These are phyloP conservation scores for Choanephora cucurbitarum DNA, from an alignment of 371 early-diverging fungal species.

Conservation along the genomic window DNA sequence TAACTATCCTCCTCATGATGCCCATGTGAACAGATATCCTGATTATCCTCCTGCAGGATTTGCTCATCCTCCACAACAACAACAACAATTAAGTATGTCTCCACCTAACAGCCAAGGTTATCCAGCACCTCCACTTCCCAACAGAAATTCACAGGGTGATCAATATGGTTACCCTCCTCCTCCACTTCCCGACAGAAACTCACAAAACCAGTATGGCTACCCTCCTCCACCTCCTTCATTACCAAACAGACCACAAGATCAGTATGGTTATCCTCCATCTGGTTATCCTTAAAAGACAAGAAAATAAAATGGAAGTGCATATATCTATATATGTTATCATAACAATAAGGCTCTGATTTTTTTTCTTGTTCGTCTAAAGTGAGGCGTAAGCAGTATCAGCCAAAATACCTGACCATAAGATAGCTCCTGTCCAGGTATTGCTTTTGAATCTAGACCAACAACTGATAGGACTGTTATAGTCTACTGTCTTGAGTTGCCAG, in stretches of 20 bases:
- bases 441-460: constrained; percentile 78
- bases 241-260: background rate
- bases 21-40: constrained; percentile 9
- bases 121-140: no score
- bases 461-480: constrained; percentile 63
- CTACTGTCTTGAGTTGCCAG: constrained; percentile 81
- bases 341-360: no score
- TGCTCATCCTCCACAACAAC: background rate
- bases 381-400: constrained; percentile 48
- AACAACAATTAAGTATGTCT: background rate
- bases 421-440: constrained; percentile 77
- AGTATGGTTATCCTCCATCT: background rate
- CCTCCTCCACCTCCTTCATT: constrained; percentile 24
- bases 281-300: background rate
- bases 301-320: no score
- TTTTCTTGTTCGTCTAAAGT: background rate
- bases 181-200: background rate
- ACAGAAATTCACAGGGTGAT: no score
- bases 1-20: background rate
- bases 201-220: constrained; percentile 21
- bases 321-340: no score
- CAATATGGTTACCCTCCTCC: background rate
- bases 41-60: constrained; percentile 12
- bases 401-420: constrained; percentile 74
- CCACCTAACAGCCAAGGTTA: no score